Evolutionary conservation across 768 basidiomycete species (phyloP), one percentile per base, ranked within the genome.

Genomic region (Amanita subjunquillea): DNA sequence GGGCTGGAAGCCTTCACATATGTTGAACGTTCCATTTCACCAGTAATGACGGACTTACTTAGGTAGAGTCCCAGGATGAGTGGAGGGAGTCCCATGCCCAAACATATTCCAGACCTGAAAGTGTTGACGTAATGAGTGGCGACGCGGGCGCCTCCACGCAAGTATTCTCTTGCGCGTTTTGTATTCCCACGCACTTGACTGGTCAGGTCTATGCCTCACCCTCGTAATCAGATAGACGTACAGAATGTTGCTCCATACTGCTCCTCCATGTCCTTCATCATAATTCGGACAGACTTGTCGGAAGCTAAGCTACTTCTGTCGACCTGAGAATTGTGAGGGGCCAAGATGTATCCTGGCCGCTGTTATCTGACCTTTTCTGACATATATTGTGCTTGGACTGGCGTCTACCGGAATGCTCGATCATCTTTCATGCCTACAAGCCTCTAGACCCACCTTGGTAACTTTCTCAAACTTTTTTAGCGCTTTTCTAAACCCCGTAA

Each of bases 401-500:
- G 73, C 32, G 88, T 80, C 83, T 87, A 48, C 12, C n/a, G 3
- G 6, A 8, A n/a, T 12, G 17, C 23, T 48, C 10, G 27, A 37
- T 29, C 15, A 8, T 4, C 23, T 44, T 40, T 8, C 22, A 40
- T 27, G 23, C 27, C 8, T 36, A 45, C 42, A 30, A 27, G 3
- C 13, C 20, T 9, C 1, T 29, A 23, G 3, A 55, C 63, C 6
- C 59, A 86, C 84, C 65, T 76, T 81, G 12, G 91, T 85, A 3
- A 77, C 68, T 63, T 90, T 93, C 61, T 86, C 87, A 56, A 89
- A 92, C 64, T 91, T 92, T 68, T 87, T 91, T 53, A 92, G 63
- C 0, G 83, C 83, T 63, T 92, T 92, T 25, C 87, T 75, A 64
- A 96, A 92, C 1, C 95, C 96, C 1, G 90, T 88, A 8, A 92